Percentiles rank a stretch among this genome's conserved stretches.
These are phyloP conservation scores for Salicornia ramosissima DNA, from an alignment of 148 eudicot genomes.

Conservation along the genomic window DNA sequence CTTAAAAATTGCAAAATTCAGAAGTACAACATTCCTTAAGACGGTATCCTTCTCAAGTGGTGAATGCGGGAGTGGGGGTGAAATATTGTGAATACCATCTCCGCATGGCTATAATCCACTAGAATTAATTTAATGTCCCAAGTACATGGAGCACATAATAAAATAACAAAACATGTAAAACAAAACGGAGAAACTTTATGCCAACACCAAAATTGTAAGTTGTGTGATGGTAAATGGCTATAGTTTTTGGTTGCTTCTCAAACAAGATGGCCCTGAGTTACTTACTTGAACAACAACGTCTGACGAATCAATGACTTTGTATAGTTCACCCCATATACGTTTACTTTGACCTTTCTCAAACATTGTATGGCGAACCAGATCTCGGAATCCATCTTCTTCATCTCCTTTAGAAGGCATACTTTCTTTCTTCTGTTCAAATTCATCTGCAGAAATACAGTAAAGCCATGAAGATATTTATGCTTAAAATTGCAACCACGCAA, in stretches of 20 bases:
- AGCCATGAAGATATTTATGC: background rate
- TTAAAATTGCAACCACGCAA: background rate
- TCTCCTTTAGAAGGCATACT: slow-evolving; percentile 38
- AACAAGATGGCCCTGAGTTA: background rate
- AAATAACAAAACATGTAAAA: background rate
- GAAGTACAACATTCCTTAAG: too few relatives aligned
- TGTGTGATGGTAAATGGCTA: background rate
- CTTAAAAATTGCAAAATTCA: too few relatives aligned
- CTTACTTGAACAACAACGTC: slow-evolving; percentile 96
- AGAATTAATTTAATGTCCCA: too few relatives aligned
- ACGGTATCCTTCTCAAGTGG: too few relatives aligned
- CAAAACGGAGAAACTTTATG: too few relatives aligned
- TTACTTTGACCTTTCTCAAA: slow-evolving; percentile 99
- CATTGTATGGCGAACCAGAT: slow-evolving; percentile 86
- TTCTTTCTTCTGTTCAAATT: slow-evolving; percentile 56
- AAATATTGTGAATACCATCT: too few relatives aligned
- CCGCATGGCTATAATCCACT: too few relatives aligned
- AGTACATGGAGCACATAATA: background rate
- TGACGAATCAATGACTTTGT: slow-evolving; percentile 92
- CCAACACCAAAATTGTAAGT: background rate
- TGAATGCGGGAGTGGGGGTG: too few relatives aligned
- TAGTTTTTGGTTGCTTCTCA: background rate
- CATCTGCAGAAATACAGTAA: slow-evolving; percentile 41
- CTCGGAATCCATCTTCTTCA: slow-evolving; percentile 89
- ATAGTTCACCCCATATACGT: slow-evolving; percentile 99